These are phyloP conservation scores for Pseudogymnoascus sp. DNA, from an alignment of 2,329 filamentous ascomycete species.

Conservation along the genomic window DNA sequence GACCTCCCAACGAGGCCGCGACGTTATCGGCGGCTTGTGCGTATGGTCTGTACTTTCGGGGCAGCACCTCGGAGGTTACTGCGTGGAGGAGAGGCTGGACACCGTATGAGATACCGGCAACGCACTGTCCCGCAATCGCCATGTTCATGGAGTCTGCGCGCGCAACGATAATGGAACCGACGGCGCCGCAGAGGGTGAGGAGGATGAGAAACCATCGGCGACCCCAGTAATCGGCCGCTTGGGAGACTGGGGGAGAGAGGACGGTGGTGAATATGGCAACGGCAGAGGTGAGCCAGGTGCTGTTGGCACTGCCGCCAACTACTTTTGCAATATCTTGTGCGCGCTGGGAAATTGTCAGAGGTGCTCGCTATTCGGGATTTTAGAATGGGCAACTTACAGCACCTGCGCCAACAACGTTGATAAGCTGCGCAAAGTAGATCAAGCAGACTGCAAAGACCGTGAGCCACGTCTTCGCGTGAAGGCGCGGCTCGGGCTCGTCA, in stretches of 20 bases:
- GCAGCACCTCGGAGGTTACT: conserved; percentile 33
- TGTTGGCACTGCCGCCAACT: conserved; percentile 6
- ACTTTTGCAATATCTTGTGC: conserved; percentile 10
- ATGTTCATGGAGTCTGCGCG: conserved; percentile 29
- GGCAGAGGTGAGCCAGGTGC: conserved; percentile 28
- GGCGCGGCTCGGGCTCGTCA: conserved; percentile 18
- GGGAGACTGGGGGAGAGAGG: conserved; percentile 30
- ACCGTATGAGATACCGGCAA: conserved; percentile 31
- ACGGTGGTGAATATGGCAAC: conserved; percentile 33
- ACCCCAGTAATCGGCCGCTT: conserved; percentile 37
- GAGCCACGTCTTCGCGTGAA: conserved; percentile 29
- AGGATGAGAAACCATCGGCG: conserved; percentile 34
- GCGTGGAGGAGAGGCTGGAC: conserved; percentile 33
- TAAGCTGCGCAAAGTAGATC: conserved; percentile 31
- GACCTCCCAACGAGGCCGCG: conserved; percentile 26
- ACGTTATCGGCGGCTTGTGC: conserved; percentile 30
- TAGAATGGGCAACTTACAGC: background rate
- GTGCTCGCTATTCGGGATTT: background rate
- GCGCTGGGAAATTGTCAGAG: background rate
- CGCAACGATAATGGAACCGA: conserved; percentile 31
- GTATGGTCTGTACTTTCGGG: conserved; percentile 29
- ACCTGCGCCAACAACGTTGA: conserved; percentile 28
- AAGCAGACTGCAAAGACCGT: conserved; percentile 29
- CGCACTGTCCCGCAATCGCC: conserved; percentile 31
- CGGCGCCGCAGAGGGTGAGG: conserved; percentile 27